Evolutionary conservation across 1,139 yeast genomes (phyloP).

Genomic region (Debaryomyces psychrophilus): DNA sequence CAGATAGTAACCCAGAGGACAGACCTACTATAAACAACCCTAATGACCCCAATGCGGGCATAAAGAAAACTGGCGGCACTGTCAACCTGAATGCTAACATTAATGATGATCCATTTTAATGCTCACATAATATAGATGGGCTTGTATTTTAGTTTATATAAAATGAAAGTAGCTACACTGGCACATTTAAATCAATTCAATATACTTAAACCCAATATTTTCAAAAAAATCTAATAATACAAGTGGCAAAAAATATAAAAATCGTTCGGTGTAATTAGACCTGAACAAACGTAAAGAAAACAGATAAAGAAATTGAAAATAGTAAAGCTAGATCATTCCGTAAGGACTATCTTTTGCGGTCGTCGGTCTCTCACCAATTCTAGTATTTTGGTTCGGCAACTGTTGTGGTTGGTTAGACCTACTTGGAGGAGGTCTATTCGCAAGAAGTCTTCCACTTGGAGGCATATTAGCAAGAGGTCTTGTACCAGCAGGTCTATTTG

Average conservation of each 20-base stretch:
- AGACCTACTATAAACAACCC: constrained; percentile 14
- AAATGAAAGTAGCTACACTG: not conserved
- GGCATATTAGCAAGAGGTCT: constrained; percentile 10
- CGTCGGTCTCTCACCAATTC: constrained; percentile 7
- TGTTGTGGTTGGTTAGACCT: constrained; percentile 7
- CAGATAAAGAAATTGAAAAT: constrained; percentile 1
- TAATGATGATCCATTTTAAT: not conserved
- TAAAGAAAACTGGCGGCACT: not conserved
- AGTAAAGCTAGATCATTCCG: constrained; percentile 12
- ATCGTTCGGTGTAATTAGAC: not conserved
- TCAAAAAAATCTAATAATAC: not conserved
- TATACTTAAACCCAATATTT: not conserved
- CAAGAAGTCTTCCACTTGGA: constrained; percentile 17
- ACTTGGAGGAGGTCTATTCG: constrained; percentile 18
- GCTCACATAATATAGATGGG: not conserved
- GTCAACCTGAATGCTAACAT: not conserved
- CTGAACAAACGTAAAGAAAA: not conserved
- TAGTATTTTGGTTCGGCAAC: not conserved
- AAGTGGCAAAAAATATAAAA: not conserved
- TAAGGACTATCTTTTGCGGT: constrained; percentile 14
- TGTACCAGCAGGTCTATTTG: constrained; percentile 4
- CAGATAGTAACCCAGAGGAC: constrained; percentile 9
- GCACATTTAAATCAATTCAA: not conserved
- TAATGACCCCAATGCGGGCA: not conserved
- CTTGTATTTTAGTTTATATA: not conserved